These are phyloP conservation scores for Ampelomyces quisqualis DNA, from an alignment of 2,329 filamentous ascomycete genomes.

Conservation along the genomic window DNA sequence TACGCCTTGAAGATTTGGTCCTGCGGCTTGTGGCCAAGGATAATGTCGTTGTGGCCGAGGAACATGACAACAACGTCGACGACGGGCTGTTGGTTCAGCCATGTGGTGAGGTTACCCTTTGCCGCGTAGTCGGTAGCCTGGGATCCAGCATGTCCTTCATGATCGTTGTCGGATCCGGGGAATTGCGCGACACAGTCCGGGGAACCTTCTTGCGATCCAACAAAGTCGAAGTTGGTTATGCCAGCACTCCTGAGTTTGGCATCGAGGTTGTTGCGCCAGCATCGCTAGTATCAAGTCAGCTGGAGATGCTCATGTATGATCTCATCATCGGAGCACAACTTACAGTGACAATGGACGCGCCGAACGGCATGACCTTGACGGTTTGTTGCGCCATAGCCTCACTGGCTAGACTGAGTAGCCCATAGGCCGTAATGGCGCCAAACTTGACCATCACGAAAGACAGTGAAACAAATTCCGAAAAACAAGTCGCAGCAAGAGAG, in stretches of 20 bases:
- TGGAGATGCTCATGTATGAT: neutral
- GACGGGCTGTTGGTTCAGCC: conserved; percentile 44
- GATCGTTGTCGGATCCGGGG: conserved; percentile 25
- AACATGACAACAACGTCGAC: conserved; percentile 51
- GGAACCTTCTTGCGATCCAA: conserved; percentile 30
- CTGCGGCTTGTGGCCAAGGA: conserved; percentile 35
- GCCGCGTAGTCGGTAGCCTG: conserved; percentile 45
- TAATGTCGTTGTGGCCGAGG: conserved; percentile 49
- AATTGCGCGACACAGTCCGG: conserved; percentile 4
- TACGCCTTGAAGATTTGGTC: conserved; percentile 44
- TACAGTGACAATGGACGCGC: conserved; percentile 40
- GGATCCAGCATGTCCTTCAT: conserved; percentile 50
- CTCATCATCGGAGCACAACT: conserved; percentile 5
- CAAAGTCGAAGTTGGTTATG: conserved; percentile 38
- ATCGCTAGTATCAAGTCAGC: conserved; percentile 23
- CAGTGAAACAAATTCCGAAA: neutral
- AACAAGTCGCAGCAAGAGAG: conserved; percentile 1
- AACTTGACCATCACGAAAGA: conserved; percentile 25
- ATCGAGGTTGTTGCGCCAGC: conserved; percentile 42
- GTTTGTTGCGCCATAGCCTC: conserved; percentile 23
- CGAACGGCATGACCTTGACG: conserved; percentile 41
- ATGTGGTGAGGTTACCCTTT: conserved; percentile 43
- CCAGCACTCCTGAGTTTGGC: conserved; percentile 26
- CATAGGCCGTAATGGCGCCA: conserved; percentile 17
- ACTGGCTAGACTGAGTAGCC: conserved; percentile 22